Percentiles rank a stretch among this genome's conserved stretches.
These are phyloP conservation scores for Themeda triandra DNA, from an alignment of 176 grass and related monocot genomes.

Conservation along the genomic window DNA sequence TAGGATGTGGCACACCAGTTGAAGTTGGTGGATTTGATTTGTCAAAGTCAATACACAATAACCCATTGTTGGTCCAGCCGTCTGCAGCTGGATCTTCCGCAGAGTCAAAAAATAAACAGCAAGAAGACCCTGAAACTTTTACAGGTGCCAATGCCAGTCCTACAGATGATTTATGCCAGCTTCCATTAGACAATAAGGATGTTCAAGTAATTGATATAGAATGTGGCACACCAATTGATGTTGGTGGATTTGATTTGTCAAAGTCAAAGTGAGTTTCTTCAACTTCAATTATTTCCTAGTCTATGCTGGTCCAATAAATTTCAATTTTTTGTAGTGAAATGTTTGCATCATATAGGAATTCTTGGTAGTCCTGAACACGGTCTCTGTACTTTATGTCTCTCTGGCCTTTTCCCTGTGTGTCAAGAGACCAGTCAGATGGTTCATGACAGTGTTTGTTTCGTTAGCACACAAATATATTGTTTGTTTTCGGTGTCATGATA, in stretches of 20 bases:
- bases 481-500: neutral
- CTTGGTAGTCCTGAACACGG: neutral
- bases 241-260: constrained; percentile 42
- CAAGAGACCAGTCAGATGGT: constrained; percentile 17
- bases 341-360: constrained; percentile 17
- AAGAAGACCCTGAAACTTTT: constrained; percentile 42
- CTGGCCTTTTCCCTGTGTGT: neutral
- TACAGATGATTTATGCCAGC: constrained; percentile 41
- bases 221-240: constrained; percentile 51
- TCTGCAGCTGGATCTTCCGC: constrained; percentile 19
- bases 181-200: constrained; percentile 53
- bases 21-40: constrained; percentile 46
- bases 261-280: constrained; percentile 66
- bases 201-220: constrained; percentile 72
- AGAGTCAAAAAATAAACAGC: constrained; percentile 46
- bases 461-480: constrained; percentile 2
- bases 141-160: constrained; percentile 24
- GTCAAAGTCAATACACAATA: constrained; percentile 49
- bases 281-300: neutral
- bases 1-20: constrained; percentile 53
- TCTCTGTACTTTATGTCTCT: neutral
- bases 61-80: constrained; percentile 27
- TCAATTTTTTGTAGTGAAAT: neutral
- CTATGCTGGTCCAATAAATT: neutral
- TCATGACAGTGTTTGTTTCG: neutral